A percentile compares a stretch with the other conserved stretches of the same genome.
Evolutionary conservation across 1,284 basidiomycete genomes (phyloP).

Genomic region (Ustilago curta): DNA sequence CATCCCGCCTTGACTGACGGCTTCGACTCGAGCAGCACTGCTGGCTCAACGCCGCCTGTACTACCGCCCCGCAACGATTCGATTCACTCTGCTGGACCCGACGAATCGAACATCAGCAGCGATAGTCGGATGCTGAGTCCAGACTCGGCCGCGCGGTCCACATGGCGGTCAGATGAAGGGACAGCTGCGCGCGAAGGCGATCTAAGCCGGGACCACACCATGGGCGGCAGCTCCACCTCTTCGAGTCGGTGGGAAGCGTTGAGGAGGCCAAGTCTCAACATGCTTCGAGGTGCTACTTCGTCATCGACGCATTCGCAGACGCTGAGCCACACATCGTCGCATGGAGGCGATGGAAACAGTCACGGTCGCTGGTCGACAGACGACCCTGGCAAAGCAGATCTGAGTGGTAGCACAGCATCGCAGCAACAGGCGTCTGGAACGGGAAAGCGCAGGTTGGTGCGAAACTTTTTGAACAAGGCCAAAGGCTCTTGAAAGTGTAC

Average conservation of each 20-base stretch:
- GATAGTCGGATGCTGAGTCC: constrained; percentile 25
- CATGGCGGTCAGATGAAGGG: constrained; percentile 14
- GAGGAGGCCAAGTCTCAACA: constrained; percentile 42
- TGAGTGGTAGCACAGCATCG: background rate
- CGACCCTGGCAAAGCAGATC: constrained; percentile 6
- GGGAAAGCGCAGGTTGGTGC: constrained; percentile 32
- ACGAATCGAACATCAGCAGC: background rate
- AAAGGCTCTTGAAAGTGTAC: constrained; percentile 24
- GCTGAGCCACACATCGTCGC: constrained; percentile 17
- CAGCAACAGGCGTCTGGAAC: background rate
- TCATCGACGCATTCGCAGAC: constrained; percentile 36
- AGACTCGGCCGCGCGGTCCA: constrained; percentile 23
- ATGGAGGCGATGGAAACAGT: constrained; percentile 14
- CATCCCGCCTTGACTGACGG: constrained; percentile 1
- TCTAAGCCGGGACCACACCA: constrained; percentile 4
- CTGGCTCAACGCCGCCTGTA: constrained; percentile 22
- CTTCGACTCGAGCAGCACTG: constrained; percentile 12
- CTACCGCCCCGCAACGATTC: constrained; percentile 49
- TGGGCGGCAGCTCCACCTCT: background rate
- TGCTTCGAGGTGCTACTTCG: constrained; percentile 35
- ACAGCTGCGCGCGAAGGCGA: constrained; percentile 4
- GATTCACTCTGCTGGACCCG: constrained; percentile 13
- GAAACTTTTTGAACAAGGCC: constrained; percentile 40
- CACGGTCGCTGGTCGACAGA: constrained; percentile 29
- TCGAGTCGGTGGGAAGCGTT: constrained; percentile 34